Percentiles rank a stretch among this genome's conserved stretches.
phyloP scores from a whole-genome alignment of 768 basidiomycete genomes.

The Daedalea quercina region DNA sequence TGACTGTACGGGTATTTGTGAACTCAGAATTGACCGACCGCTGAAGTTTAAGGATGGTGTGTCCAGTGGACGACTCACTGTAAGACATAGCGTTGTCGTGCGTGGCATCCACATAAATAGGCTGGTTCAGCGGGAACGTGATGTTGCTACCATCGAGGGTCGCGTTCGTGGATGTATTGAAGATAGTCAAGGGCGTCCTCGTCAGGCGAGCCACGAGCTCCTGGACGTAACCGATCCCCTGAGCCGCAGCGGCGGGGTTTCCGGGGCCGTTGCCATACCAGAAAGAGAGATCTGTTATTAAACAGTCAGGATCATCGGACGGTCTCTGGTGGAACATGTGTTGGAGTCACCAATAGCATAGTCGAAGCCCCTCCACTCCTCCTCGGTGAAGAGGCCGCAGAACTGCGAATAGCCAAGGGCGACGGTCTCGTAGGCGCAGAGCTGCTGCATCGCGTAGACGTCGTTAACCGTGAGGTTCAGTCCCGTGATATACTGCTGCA shows the following conservation, averaged over 20 bases:
- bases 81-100: slow-evolving; percentile 40
- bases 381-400: slow-evolving; percentile 43
- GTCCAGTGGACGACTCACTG: slow-evolving; percentile 16
- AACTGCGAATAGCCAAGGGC: slow-evolving; percentile 42
- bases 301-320: neutral
- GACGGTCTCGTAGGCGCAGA: slow-evolving; percentile 42
- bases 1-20: too few relatives aligned
- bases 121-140: slow-evolving; percentile 29
- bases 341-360: slow-evolving; percentile 28
- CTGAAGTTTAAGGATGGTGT: too few relatives aligned
- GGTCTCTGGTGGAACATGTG: neutral
- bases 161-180: slow-evolving; percentile 40
- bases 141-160: slow-evolving; percentile 34
- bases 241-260: slow-evolving; percentile 31
- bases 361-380: slow-evolving; percentile 46
- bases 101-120: slow-evolving; percentile 38
- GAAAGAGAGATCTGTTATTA: slow-evolving; percentile 14
- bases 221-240: slow-evolving; percentile 34
- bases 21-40: too few relatives aligned
- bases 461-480: slow-evolving; percentile 24
- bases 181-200: slow-evolving; percentile 27
- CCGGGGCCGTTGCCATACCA: slow-evolving; percentile 39
- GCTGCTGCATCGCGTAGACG: slow-evolving; percentile 29
- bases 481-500: slow-evolving; percentile 27
- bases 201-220: slow-evolving; percentile 39